Evolutionary conservation across 2,329 filamentous ascomycete genomes (phyloP).

Genomic region (Cladosporium colombiae): DNA sequence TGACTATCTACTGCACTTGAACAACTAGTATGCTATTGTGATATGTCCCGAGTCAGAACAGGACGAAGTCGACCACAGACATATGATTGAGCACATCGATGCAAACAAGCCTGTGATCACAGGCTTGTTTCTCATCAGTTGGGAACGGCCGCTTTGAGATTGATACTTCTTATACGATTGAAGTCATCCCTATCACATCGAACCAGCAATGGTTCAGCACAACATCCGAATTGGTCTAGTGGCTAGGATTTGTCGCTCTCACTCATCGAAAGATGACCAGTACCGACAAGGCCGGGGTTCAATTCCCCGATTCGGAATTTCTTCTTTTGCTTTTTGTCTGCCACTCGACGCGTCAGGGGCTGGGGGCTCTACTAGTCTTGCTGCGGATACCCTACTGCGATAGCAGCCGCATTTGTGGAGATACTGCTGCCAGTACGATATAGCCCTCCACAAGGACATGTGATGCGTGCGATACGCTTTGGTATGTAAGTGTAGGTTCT

Average conservation of each 20-base stretch:
- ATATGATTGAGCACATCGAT: no score
- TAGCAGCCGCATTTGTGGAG: neutral
- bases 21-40: no score
- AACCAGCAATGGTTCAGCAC: neutral
- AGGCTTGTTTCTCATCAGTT: no score
- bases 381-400: neutral
- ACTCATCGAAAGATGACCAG: constrained; percentile 11
- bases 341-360: neutral
- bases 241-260: constrained; percentile 16
- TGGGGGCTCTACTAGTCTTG: neutral
- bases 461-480: neutral
- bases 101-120: no score
- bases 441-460: neutral
- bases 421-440: neutral
- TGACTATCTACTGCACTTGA: no score
- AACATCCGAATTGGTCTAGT: constrained; percentile 15
- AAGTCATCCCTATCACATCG: no score
- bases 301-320: constrained; percentile 11
- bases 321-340: neutral
- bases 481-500: neutral
- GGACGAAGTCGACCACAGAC: no score
- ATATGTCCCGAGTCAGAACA: no score
- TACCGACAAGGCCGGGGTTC: constrained; percentile 14
- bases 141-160: no score
- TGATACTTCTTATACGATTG: no score